A percentile compares a stretch with the other conserved stretches of the same genome.
Conservation (phyloP, 306 rosid genomes). For the Begonia fuchsioides region DNA sequence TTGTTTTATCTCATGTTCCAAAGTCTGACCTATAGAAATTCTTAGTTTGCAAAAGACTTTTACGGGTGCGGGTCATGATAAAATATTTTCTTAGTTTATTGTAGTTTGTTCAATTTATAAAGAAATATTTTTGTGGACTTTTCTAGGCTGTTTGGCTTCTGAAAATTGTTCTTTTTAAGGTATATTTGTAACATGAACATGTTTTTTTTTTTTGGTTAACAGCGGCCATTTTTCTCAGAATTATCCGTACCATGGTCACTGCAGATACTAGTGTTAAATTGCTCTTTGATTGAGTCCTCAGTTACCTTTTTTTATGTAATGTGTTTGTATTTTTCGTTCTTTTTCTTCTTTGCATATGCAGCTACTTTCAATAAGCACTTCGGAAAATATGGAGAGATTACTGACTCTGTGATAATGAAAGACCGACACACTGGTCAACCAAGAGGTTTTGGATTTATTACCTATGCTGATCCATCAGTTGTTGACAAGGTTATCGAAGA, state of each 20-base stretch:
- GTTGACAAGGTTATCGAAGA: constrained; percentile 79
- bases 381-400: constrained; percentile 80
- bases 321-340: not conserved
- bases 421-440: constrained; percentile 77
- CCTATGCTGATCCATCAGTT: constrained; percentile 71
- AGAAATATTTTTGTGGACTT: too few species aligned
- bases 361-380: constrained; percentile 72
- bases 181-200: not conserved
- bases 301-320: not conserved
- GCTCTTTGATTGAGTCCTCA: too few species aligned
- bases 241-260: not conserved
- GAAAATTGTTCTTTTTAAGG: not conserved
- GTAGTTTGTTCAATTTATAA: too few species aligned
- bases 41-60: too few species aligned
- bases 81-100: too few species aligned
- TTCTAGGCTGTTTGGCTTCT: not conserved
- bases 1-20: too few species aligned
- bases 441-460: constrained; percentile 82
- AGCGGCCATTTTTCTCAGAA: not conserved
- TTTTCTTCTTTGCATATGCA: constrained; percentile 13
- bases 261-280: too few species aligned
- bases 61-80: too few species aligned
- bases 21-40: too few species aligned
- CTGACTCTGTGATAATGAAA: constrained; percentile 84
- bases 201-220: not conserved